A percentile compares a stretch with the other conserved stretches of the same genome.
Conservation (phyloP, 2,329 filamentous ascomycete species). For the Colletotrichum lindemuthianum region DNA sequence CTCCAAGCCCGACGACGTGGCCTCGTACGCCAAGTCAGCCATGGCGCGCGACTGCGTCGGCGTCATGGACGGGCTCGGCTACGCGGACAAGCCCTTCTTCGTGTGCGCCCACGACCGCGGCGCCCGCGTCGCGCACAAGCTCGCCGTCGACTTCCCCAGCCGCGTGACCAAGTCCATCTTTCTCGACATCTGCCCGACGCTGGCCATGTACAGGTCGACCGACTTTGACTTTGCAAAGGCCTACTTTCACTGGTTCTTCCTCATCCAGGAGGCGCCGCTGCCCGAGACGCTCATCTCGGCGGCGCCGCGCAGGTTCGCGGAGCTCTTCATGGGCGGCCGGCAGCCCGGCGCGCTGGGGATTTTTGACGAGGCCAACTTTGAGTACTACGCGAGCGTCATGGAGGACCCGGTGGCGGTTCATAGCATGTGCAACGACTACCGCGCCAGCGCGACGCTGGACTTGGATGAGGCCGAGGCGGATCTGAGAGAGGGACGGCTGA, state of each 20-base stretch:
- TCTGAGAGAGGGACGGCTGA: slow-evolving; percentile 51
- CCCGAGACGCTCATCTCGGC: slow-evolving; percentile 58
- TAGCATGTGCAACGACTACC: slow-evolving; percentile 66
- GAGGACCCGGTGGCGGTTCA: slow-evolving; percentile 54
- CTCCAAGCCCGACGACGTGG: slow-evolving; percentile 52
- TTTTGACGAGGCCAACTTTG: slow-evolving; percentile 48
- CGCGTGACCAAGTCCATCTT: slow-evolving; percentile 55
- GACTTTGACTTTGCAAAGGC: slow-evolving; percentile 54
- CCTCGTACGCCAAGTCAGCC: slow-evolving; percentile 56
- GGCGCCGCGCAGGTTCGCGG: slow-evolving; percentile 51
- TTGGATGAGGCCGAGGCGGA: slow-evolving; percentile 60
- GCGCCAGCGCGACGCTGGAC: slow-evolving; percentile 62
- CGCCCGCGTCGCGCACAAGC: slow-evolving; percentile 63
- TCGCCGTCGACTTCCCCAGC: slow-evolving; percentile 57
- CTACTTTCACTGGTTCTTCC: slow-evolving; percentile 70
- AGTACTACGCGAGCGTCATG: slow-evolving; percentile 54
- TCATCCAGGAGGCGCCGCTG: slow-evolving; percentile 62
- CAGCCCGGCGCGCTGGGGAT: slow-evolving; percentile 47
- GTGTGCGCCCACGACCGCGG: slow-evolving; percentile 68
- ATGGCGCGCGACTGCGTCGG: slow-evolving; percentile 59
- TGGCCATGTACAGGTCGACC: slow-evolving; percentile 60
- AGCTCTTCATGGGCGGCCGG: slow-evolving; percentile 54
- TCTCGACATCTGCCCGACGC: slow-evolving; percentile 65
- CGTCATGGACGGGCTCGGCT: slow-evolving; percentile 56
- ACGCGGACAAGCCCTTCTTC: slow-evolving; percentile 48